A percentile compares a stretch with the other conserved stretches of the same genome.
phyloP scores from a whole-genome alignment of 2,329 filamentous ascomycete species.

The Leptographium lundbergii region DNA sequence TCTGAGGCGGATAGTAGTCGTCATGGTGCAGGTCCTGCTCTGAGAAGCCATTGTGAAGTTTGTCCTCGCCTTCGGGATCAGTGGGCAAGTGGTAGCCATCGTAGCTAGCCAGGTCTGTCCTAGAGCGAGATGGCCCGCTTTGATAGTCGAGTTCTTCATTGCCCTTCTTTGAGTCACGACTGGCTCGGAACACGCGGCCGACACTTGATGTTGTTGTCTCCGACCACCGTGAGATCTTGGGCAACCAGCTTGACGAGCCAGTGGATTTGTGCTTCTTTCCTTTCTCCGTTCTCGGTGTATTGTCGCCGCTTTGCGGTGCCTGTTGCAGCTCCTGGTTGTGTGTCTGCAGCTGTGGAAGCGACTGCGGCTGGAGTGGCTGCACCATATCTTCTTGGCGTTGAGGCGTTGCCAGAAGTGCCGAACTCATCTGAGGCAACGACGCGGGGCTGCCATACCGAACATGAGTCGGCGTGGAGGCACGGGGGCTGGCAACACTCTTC shows the following conservation, averaged over 20 bases:
- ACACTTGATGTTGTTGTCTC: constrained; percentile 88
- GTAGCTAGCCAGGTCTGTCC: constrained; percentile 59
- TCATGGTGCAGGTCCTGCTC: constrained; percentile 31
- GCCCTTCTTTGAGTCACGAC: constrained; percentile 49
- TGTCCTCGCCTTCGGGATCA: constrained; percentile 46
- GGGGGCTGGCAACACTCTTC: constrained; percentile 2
- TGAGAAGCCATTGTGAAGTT: constrained; percentile 44
- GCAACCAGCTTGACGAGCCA: constrained; percentile 65
- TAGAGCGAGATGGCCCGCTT: constrained; percentile 53
- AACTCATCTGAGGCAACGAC: constrained; percentile 7
- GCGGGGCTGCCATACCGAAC: background rate
- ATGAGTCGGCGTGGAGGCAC: constrained; percentile 44
- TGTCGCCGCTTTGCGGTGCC: constrained; percentile 54
- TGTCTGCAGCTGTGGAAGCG: background rate
- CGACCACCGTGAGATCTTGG: constrained; percentile 94
- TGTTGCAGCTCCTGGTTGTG: constrained; percentile 1
- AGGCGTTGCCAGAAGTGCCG: constrained; percentile 30
- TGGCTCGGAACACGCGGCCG: constrained; percentile 62
- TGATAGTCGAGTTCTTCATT: constrained; percentile 30
- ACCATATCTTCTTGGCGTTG: background rate
- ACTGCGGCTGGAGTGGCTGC: constrained; percentile 1
- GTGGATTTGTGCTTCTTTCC: constrained; percentile 81
- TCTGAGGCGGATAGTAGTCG: constrained; percentile 13
- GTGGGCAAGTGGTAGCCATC: constrained; percentile 47
- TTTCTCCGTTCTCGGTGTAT: constrained; percentile 65